phyloP scores from a whole-genome alignment of 2,329 filamentous ascomycete genomes.

The Trichoderma sp. region DNA sequence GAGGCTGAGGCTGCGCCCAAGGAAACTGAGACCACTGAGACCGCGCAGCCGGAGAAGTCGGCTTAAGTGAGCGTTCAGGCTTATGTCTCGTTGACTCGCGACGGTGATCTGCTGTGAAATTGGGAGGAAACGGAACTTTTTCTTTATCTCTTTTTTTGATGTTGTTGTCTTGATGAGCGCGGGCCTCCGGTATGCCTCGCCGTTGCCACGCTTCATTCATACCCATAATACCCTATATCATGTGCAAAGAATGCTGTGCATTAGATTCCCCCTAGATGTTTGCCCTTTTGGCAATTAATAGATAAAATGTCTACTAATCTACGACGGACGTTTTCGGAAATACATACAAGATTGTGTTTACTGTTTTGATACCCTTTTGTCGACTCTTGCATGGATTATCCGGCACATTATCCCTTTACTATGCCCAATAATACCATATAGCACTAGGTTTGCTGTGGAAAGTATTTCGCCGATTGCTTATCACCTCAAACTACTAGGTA shows the following conservation, averaged over 20 bases:
- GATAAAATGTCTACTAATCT: not conserved
- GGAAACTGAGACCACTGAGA: slow-evolving; percentile 11
- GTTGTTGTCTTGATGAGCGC: not conserved
- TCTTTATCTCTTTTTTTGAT: not conserved
- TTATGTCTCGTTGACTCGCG: not conserved
- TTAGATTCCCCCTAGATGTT: slow-evolving; percentile 6
- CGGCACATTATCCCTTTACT: not conserved
- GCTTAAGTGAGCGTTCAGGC: not conserved
- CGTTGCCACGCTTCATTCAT: not conserved
- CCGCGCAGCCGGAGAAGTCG: slow-evolving; percentile 6
- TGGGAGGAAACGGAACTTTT: not conserved
- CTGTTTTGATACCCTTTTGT: not conserved
- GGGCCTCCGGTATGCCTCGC: not conserved
- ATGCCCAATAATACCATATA: not conserved
- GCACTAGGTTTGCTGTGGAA: not conserved
- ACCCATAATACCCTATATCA: slow-evolving; percentile 3
- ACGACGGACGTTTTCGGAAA: not conserved
- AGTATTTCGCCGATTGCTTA: not conserved
- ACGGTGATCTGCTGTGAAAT: not conserved
- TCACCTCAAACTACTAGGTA: too few species aligned
- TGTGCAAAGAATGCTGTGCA: not conserved
- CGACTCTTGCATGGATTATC: not conserved
- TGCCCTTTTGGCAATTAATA: not conserved
- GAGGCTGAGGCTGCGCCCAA: not conserved
- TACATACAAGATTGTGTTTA: not conserved